Evolutionary conservation across 1,284 basidiomycete genomes (phyloP).

Genomic region (Boletus calvinii): DNA sequence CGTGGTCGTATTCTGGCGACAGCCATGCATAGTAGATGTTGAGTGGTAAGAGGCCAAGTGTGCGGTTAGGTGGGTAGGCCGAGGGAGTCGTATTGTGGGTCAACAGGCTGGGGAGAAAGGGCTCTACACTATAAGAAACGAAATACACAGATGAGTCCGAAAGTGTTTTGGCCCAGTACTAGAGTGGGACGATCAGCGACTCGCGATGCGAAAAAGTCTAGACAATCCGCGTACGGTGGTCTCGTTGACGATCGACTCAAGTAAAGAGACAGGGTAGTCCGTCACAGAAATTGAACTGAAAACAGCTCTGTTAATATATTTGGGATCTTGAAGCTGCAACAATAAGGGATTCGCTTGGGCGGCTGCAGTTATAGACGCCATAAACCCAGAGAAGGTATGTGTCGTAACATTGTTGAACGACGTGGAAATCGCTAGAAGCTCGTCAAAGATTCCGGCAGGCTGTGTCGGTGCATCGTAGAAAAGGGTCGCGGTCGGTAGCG

Average conservation of each 20-base stretch:
- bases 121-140: constrained; percentile 52
- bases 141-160: constrained; percentile 23
- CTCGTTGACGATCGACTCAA: constrained; percentile 18
- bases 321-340: no score
- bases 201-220: no score
- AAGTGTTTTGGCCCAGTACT: constrained; percentile 12
- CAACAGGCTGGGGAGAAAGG: constrained; percentile 49
- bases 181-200: background rate
- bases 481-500: no score
- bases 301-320: constrained; percentile 6
- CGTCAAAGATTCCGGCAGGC: constrained; percentile 50
- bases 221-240: constrained; percentile 10
- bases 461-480: constrained; percentile 53
- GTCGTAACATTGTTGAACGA: constrained; percentile 33
- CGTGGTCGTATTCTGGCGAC: constrained; percentile 33
- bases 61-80: constrained; percentile 50
- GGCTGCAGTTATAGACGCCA: no score
- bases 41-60: constrained; percentile 41
- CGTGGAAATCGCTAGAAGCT: constrained; percentile 39
- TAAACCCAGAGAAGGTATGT: constrained; percentile 36
- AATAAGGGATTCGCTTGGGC: no score
- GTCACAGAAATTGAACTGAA: constrained; percentile 18
- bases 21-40: constrained; percentile 51
- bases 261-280: constrained; percentile 8
- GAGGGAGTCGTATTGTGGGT: constrained; percentile 39